These are phyloP conservation scores for Neurospora sp. DNA, from an alignment of 495 filamentous ascomycete species.

Conservation along the genomic window DNA sequence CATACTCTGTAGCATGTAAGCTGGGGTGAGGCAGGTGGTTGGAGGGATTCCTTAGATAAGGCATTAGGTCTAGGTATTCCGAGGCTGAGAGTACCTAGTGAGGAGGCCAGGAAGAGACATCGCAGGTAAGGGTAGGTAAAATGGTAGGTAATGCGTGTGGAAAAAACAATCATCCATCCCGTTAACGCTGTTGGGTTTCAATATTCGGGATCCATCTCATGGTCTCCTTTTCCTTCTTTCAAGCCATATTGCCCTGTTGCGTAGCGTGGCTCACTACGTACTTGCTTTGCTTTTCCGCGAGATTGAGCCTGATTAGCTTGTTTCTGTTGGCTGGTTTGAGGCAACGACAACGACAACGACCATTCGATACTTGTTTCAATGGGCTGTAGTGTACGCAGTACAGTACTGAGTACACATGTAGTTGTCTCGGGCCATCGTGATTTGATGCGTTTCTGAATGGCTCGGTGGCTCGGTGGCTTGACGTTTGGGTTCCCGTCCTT, in stretches of 20 bases:
- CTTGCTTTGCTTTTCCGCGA: background rate
- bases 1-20: background rate
- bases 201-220: background rate
- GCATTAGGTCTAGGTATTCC: background rate
- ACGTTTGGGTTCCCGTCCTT: background rate
- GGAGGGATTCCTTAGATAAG: background rate
- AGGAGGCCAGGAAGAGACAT: background rate
- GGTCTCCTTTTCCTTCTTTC: background rate
- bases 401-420: background rate
- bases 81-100: background rate
- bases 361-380: background rate
- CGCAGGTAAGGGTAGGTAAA: background rate
- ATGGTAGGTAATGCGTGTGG: background rate
- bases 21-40: background rate
- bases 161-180: background rate
- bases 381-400: background rate
- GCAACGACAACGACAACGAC: background rate
- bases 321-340: background rate
- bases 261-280: background rate
- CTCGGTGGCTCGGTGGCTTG: background rate
- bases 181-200: background rate
- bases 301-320: background rate
- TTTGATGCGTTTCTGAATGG: background rate
- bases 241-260: background rate
- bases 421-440: background rate